Percentiles rank a stretch among this genome's conserved stretches.
phyloP scores from a whole-genome alignment of 257 asterid genomes.

The Jacaranda mimosifolia region DNA sequence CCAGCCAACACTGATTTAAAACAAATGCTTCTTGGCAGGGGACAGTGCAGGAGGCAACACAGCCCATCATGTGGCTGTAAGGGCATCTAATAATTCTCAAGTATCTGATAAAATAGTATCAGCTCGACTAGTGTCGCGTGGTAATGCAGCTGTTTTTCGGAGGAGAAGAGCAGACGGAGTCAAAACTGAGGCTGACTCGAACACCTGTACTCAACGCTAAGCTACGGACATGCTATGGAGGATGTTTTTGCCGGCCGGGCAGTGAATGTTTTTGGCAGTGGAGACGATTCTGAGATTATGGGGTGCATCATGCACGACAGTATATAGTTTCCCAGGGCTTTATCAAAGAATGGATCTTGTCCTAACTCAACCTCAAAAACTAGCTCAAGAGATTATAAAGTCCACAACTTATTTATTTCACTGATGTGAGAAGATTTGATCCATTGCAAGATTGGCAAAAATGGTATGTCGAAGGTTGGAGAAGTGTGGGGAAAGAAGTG shows the following conservation, averaged over 20 bases:
- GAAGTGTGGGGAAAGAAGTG: slow-evolving; percentile 46
- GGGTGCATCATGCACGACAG: no score
- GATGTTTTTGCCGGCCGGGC: slow-evolving; percentile 28
- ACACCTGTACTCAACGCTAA: slow-evolving; percentile 1
- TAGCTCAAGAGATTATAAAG: no score
- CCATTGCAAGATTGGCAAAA: slow-evolving; percentile 41
- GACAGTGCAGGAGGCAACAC: slow-evolving; percentile 45
- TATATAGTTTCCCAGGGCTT: slow-evolving; percentile 23
- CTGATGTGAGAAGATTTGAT: slow-evolving; percentile 39
- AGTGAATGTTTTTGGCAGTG: slow-evolving; percentile 15
- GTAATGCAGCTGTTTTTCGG: slow-evolving; percentile 47
- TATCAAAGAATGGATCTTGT: slow-evolving; percentile 32
- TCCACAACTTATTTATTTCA: no score
- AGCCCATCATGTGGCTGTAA: slow-evolving; percentile 35
- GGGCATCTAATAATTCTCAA: slow-evolving; percentile 3
- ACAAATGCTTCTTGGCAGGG: no score
- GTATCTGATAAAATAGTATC: slow-evolving; percentile 21
- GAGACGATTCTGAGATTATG: neutral
- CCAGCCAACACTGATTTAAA: slow-evolving; percentile 23
- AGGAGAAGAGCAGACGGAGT: no score
- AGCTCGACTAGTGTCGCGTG: slow-evolving; percentile 22
- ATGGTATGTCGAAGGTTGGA: slow-evolving; percentile 39
- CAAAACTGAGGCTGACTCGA: slow-evolving; percentile 29
- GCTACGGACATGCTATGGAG: slow-evolving; percentile 25
- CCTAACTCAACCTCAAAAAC: no score